Evolutionary conservation across 2,329 filamentous ascomycete species (phyloP), one percentile per base, ranked within the genome.

Genomic region (Claviceps sp.): DNA sequence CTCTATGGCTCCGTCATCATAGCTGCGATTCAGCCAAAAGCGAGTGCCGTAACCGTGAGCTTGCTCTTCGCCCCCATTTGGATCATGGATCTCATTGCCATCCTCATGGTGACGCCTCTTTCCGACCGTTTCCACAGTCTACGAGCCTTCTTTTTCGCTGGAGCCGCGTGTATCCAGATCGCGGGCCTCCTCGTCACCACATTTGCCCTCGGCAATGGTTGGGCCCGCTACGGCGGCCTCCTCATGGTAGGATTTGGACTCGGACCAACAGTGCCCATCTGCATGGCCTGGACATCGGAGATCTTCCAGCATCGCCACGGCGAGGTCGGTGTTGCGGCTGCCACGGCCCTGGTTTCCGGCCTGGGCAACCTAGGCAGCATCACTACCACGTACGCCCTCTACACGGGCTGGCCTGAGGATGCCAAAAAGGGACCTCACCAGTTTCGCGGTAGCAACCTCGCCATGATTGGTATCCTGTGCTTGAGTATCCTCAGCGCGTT

Each of bases 281-380:
- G 86, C 66, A 95, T 95, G 89, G 85, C 88, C 38, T 95, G 89
- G 89, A 88, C 86, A 36, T 87, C 82, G 56, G 86, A 95, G 68
- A 85, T 95, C 62, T 95, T 95, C 72, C 88, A 95, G 69, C 78
- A 79, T 36, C 84, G 89, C 13, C 89, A 95, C 62, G 88, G 89
- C 46, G 89, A 95, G 67, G 87, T 95, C 22, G 89, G 89, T 51
- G 88, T 95, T 6, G 89, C 89, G 4, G 85, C 89, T 14, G 88
- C 89, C 0, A 82, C 85, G 1, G 89, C 89, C 2, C 74, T 95
- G 11, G 89, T 95, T 1, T 93, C 87, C 0, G 89, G 89, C 1
- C 74, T 94, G 40, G 89, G 89, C 0, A 95, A 95, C 61, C 72
- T 94, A 17, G 89, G 89, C 34, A 89, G 84, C 61, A 86, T 95